phyloP scores from a whole-genome alignment of 495 filamentous ascomycete genomes.

The Thozetella sp. region DNA sequence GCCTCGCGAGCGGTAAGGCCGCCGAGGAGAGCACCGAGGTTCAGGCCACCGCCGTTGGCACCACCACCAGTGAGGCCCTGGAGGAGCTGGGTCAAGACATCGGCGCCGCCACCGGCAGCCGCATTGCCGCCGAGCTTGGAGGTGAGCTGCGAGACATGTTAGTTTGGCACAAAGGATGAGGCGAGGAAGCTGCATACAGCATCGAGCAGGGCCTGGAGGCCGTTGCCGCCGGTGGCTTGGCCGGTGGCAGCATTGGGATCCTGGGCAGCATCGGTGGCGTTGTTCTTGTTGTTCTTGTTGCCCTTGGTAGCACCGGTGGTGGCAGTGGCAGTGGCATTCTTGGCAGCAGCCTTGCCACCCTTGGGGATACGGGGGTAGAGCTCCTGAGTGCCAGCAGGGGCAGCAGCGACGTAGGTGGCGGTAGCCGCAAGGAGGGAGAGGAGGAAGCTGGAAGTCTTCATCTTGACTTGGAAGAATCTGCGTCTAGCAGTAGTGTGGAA shows the following conservation, averaged over 20 bases:
- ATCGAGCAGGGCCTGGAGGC: neutral
- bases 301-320: neutral
- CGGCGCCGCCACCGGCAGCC: neutral
- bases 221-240: neutral
- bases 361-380: neutral
- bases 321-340: neutral
- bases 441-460: neutral
- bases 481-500: neutral
- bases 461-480: neutral
- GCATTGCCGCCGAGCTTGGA: neutral
- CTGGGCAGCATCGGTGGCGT: neutral
- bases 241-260: too few species aligned
- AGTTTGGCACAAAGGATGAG: neutral
- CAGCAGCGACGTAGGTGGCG: too few species aligned
- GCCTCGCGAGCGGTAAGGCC: neutral
- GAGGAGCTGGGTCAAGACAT: neutral
- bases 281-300: neutral
- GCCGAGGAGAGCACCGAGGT: neutral
- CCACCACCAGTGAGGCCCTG: neutral
- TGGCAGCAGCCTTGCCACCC: neutral
- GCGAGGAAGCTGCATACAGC: neutral
- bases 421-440: neutral
- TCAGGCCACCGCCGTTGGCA: neutral
- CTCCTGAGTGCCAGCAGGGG: neutral
- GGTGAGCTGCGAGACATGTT: neutral